phyloP scores from a whole-genome alignment of 495 filamentous ascomycete genomes.

The Thermochaetoides thermophila region DNA sequence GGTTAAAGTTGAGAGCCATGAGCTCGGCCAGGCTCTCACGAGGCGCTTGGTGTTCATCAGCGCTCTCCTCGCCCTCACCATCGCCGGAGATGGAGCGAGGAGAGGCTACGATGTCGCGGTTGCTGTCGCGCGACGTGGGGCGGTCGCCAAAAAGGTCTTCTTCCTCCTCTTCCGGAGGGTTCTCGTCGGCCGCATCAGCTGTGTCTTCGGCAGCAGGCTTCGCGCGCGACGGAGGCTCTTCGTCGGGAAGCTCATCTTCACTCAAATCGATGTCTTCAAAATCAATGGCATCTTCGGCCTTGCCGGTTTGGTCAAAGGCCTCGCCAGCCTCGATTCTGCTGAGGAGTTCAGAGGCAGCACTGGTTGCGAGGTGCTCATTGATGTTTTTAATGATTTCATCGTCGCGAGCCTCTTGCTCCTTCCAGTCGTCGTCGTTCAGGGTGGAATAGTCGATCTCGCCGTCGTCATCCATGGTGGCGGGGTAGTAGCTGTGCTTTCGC shows the following conservation, averaged over 20 bases:
- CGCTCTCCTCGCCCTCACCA: slow-evolving; percentile 17
- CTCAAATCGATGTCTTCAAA: slow-evolving; percentile 83
- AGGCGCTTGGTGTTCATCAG: slow-evolving; percentile 9
- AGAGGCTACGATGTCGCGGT: slow-evolving; percentile 17
- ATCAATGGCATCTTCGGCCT: slow-evolving; percentile 42
- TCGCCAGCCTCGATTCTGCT: slow-evolving; percentile 13
- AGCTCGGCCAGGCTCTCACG: slow-evolving; percentile 16
- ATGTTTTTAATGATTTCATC: slow-evolving; percentile 11
- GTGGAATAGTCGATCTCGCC: slow-evolving; percentile 8
- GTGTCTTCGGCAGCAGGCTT: slow-evolving; percentile 23
- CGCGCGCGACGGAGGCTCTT: slow-evolving; percentile 21
- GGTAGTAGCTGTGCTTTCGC: too few species aligned
- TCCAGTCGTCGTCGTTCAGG: slow-evolving; percentile 16
- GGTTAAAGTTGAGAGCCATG: slow-evolving; percentile 30
- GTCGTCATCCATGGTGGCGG: slow-evolving; percentile 14
- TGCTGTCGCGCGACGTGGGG: slow-evolving; percentile 16
- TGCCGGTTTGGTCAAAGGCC: slow-evolving; percentile 22
- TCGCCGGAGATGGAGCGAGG: slow-evolving; percentile 21
- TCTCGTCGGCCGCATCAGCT: slow-evolving; percentile 20
- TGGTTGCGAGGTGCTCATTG: slow-evolving; percentile 6
- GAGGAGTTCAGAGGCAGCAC: slow-evolving; percentile 6
- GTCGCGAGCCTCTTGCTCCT: slow-evolving; percentile 14
- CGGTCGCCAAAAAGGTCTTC: slow-evolving; percentile 37
- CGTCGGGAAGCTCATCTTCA: slow-evolving; percentile 40
- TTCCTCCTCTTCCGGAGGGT: slow-evolving; percentile 36